phyloP scores from a whole-genome alignment of 768 basidiomycete genomes.

The Amanita pseudoporphyria region DNA sequence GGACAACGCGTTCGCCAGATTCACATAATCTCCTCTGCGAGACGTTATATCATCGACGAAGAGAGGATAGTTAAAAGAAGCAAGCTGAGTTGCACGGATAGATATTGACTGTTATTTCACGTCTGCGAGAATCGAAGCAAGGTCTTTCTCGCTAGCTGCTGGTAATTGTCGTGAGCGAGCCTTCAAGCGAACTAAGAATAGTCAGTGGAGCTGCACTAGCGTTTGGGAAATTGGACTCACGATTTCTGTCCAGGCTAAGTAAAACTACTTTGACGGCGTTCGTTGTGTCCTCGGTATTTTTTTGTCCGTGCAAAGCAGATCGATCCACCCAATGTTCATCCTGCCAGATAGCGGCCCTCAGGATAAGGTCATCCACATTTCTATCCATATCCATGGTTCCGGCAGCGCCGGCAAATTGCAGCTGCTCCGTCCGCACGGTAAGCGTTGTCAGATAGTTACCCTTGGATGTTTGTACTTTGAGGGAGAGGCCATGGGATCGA shows the following conservation, averaged over 20 bases:
- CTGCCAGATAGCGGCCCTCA: constrained; percentile 91
- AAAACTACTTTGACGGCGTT: constrained; percentile 75
- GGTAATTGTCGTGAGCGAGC: constrained; percentile 80
- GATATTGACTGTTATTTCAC: constrained; percentile 14
- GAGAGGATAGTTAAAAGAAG: constrained; percentile 5
- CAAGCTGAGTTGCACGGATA: not conserved
- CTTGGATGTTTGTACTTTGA: constrained; percentile 92
- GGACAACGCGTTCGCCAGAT: no score
- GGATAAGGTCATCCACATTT: constrained; percentile 92
- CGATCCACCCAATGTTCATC: constrained; percentile 88
- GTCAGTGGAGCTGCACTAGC: constrained; percentile 4
- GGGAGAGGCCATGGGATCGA: constrained; percentile 59
- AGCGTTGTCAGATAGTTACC: constrained; percentile 89
- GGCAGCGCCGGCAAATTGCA: constrained; percentile 50
- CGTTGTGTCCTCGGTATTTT: constrained; percentile 26
- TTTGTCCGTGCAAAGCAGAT: constrained; percentile 53
- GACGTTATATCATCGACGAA: not conserved
- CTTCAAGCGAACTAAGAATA: constrained; percentile 70
- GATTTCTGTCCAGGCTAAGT: constrained; percentile 85
- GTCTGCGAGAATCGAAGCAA: constrained; percentile 55
- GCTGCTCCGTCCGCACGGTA: constrained; percentile 72
- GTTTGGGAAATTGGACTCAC: constrained; percentile 35
- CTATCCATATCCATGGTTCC: constrained; percentile 36
- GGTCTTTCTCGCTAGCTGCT: constrained; percentile 79
- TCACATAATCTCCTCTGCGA: not conserved